Conservation (phyloP, 768 basidiomycete species). For the Lactarius psammicola region DNA sequence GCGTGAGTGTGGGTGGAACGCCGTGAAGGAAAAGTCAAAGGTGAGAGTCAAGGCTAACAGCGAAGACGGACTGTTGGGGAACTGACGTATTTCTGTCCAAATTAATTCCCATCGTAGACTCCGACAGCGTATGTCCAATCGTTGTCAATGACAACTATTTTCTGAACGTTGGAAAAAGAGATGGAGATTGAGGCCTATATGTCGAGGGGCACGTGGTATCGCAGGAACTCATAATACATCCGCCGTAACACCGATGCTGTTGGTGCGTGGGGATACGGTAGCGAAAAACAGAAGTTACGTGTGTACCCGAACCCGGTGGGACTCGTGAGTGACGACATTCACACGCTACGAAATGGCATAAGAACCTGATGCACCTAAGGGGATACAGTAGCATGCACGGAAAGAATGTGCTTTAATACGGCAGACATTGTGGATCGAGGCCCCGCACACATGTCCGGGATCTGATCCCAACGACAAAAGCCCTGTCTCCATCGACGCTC, state of each 20-base stretch:
- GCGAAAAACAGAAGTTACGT: not conserved
- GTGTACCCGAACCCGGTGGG: not conserved
- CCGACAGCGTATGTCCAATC: no score
- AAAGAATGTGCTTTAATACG: not conserved
- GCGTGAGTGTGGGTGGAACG: slow-evolving; percentile 7
- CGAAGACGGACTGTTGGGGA: slow-evolving; percentile 67
- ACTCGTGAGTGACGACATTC: not conserved
- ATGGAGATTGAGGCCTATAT: slow-evolving; percentile 33
- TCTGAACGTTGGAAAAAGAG: slow-evolving; percentile 50
- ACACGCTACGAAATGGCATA: not conserved
- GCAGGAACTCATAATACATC: slow-evolving; percentile 34
- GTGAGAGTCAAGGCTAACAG: slow-evolving; percentile 76
- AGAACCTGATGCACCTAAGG: not conserved
- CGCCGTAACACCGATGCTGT: not conserved
- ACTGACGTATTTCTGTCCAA: slow-evolving; percentile 67
- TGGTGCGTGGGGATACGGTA: not conserved
- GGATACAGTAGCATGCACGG: no score
- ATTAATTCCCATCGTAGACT: no score
- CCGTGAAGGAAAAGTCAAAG: slow-evolving; percentile 38
- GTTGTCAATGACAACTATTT: no score
- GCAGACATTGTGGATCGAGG: not conserved
- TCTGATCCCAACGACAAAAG: not conserved
- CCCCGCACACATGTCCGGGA: not conserved
- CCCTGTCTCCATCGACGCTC: not conserved
- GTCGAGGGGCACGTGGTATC: slow-evolving; percentile 65